Conservation (phyloP, 257 asterid species). For the Haberlea rhodopensis region DNA sequence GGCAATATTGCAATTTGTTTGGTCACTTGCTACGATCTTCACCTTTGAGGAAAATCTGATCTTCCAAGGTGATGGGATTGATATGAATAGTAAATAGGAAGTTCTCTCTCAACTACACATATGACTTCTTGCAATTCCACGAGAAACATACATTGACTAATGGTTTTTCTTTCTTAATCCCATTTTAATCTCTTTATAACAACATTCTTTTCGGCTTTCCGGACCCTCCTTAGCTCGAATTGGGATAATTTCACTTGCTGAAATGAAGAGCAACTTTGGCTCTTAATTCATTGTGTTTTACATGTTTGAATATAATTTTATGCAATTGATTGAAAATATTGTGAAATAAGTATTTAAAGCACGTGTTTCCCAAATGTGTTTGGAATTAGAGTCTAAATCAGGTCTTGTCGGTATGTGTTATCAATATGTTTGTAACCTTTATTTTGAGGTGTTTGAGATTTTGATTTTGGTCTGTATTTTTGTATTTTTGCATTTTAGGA, state of each 20-base stretch:
- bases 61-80: too few relatives aligned
- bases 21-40: too few relatives aligned
- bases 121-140: too few relatives aligned
- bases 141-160: too few relatives aligned
- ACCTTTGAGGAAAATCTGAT: too few relatives aligned
- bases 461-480: conserved; percentile 18
- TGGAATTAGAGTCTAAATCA: neutral
- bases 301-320: neutral
- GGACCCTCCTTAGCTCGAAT: neutral
- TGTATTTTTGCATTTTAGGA: conserved; percentile 32
- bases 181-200: neutral
- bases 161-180: too few relatives aligned
- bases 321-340: conserved; percentile 7
- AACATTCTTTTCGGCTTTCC: neutral
- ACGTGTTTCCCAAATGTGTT: neutral
- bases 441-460: neutral
- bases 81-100: too few relatives aligned
- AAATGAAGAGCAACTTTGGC: neutral
- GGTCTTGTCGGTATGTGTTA: neutral
- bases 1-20: too few relatives aligned
- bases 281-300: conserved; percentile 12
- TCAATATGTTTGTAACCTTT: neutral
- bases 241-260: too few relatives aligned
- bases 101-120: too few relatives aligned
- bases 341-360: neutral